Conservation (phyloP, 768 basidiomycete species). For the Favolaschia claudopus region DNA sequence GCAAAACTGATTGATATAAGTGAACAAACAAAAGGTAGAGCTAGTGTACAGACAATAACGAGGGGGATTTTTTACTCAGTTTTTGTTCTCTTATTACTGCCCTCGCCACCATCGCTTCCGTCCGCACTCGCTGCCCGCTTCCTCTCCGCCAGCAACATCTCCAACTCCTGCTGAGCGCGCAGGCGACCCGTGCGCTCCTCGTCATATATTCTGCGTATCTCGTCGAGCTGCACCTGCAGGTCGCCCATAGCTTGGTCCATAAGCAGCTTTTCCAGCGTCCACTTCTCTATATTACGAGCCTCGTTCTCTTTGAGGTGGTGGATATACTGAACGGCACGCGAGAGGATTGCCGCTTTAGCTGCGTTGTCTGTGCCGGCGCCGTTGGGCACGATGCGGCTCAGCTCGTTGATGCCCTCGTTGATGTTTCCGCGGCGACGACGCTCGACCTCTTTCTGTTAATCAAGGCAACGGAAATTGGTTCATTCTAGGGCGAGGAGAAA, state of each 20-base stretch:
- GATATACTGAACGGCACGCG: conserved; percentile 90
- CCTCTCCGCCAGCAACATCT: conserved; percentile 56
- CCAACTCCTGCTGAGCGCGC: conserved; percentile 71
- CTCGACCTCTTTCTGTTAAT: conserved; percentile 93
- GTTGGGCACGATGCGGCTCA: conserved; percentile 88
- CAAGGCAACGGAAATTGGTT: conserved; percentile 1
- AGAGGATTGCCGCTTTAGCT: conserved; percentile 91
- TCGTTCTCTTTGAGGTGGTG: conserved; percentile 91
- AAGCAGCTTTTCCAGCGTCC: conserved; percentile 90
- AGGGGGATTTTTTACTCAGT: too few species aligned
- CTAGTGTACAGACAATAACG: too few species aligned
- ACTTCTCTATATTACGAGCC: conserved; percentile 89
- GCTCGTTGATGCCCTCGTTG: conserved; percentile 94
- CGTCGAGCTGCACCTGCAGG: conserved; percentile 83
- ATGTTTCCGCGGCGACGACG: conserved; percentile 94
- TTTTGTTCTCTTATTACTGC: conserved; percentile 48
- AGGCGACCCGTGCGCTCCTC: conserved; percentile 71
- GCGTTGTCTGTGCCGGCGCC: conserved; percentile 88
- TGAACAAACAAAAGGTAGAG: too few species aligned
- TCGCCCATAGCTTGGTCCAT: conserved; percentile 95
- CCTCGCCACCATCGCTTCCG: conserved; percentile 36
- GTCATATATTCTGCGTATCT: conserved; percentile 82
- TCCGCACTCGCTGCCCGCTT: conserved; percentile 49
- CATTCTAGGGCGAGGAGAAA: background rate
- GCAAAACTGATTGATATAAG: too few species aligned